Conservation (phyloP, 768 basidiomycete genomes). For the Kockovaella imperatae region DNA sequence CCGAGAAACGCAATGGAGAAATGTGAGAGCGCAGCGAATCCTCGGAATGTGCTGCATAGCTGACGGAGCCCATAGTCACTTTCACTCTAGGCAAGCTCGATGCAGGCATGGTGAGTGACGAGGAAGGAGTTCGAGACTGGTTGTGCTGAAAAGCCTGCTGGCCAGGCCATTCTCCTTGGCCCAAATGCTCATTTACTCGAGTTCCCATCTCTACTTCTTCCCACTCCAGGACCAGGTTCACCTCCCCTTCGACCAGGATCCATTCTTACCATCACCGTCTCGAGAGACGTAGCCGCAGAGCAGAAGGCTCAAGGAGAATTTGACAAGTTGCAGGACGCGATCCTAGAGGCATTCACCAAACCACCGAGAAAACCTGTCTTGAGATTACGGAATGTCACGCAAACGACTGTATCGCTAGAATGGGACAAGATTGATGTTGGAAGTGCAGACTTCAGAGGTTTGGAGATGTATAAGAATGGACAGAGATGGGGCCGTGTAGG, state of each 20-base stretch:
- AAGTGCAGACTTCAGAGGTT: constrained; percentile 71
- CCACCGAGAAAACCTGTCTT: constrained; percentile 68
- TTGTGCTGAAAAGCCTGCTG: no score
- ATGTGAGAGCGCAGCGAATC: constrained; percentile 18
- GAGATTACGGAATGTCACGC: constrained; percentile 85
- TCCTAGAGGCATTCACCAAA: constrained; percentile 65
- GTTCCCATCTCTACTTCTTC: constrained; percentile 90
- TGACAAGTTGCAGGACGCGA: constrained; percentile 72
- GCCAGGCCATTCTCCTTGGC: constrained; percentile 60
- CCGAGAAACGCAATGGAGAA: constrained; percentile 38
- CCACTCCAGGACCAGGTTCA: constrained; percentile 43
- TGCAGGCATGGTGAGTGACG: constrained; percentile 55
- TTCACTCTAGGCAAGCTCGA: constrained; percentile 96
- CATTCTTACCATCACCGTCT: constrained; percentile 92
- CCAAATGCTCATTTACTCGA: constrained; percentile 94
- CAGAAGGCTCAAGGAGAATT: constrained; percentile 72
- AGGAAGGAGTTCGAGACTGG: no score
- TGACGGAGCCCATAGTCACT: constrained; percentile 27
- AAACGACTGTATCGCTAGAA: constrained; percentile 93
- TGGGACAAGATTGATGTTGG: constrained; percentile 84
- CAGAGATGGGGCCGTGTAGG: constrained; percentile 58
- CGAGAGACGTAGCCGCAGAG: constrained; percentile 79
- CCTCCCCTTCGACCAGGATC: constrained; percentile 87
- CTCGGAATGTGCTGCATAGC: neutral
- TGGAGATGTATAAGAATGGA: constrained; percentile 89